A percentile compares a stretch with the other conserved stretches of the same genome.
These are phyloP conservation scores for Cercospora berteroae DNA, from an alignment of 2,329 filamentous ascomycete genomes.

Conservation along the genomic window DNA sequence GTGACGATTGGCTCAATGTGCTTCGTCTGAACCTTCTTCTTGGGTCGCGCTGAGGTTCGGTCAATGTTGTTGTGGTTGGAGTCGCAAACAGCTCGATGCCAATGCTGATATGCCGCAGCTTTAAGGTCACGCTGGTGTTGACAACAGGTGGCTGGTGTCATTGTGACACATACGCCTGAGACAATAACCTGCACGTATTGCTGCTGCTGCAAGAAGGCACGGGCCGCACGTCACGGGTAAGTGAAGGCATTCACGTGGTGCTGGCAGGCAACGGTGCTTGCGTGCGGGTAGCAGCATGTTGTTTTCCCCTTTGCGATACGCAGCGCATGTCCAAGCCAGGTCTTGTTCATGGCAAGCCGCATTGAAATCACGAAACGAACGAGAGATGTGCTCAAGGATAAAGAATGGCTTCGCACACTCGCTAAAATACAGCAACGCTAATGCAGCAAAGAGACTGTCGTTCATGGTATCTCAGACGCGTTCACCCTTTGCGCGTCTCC, in stretches of 20 bases:
- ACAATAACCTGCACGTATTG: slow-evolving; percentile 2
- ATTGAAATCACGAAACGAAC: background rate
- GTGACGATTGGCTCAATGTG: slow-evolving; percentile 5
- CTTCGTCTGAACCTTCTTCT: background rate
- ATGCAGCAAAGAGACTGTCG: background rate
- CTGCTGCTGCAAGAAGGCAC: slow-evolving; percentile 6
- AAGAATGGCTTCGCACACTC: background rate
- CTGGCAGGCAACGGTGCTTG: background rate
- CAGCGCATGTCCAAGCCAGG: background rate
- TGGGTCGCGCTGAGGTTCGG: background rate
- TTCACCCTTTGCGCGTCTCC: background rate
- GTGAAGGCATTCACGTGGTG: slow-evolving; percentile 6
- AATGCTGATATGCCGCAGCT: slow-evolving; percentile 3
- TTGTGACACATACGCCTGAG: slow-evolving; percentile 10
- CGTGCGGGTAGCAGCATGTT: slow-evolving; percentile 8
- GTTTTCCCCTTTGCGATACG: background rate
- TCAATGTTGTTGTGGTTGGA: background rate
- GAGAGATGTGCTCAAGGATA: background rate
- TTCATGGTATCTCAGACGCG: background rate
- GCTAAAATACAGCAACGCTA: background rate
- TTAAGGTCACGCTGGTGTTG: background rate
- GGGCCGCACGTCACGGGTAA: slow-evolving; percentile 12
- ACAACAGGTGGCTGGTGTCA: slow-evolving; percentile 3
- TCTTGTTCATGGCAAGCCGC: background rate
- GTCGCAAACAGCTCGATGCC: slow-evolving; percentile 1